Conservation (phyloP, 2,329 filamentous ascomycete genomes). For the Elsinoe necatrix region DNA sequence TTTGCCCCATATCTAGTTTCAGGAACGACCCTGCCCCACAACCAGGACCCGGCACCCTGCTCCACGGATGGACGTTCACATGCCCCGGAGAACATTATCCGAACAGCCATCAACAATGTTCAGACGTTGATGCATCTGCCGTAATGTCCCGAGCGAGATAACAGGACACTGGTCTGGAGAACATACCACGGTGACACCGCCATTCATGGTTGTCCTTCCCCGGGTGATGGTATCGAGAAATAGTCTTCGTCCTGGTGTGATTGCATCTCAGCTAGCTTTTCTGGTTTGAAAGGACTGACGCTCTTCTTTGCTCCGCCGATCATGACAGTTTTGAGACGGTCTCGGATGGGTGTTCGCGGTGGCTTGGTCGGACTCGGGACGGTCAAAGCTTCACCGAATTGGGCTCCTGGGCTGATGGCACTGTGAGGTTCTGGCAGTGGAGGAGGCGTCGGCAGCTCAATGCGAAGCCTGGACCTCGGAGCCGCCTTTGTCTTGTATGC, state of each 20-base stretch:
- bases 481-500: neutral
- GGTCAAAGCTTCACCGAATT: constrained; percentile 5
- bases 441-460: neutral
- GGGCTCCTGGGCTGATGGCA: neutral
- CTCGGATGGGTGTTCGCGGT: neutral
- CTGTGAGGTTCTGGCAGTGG: neutral
- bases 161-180: too few species aligned
- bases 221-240: neutral
- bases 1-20: neutral
- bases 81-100: neutral
- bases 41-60: neutral
- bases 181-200: neutral
- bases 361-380: constrained; percentile 1
- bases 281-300: neutral
- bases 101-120: neutral
- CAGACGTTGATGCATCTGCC: neutral
- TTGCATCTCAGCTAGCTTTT: neutral
- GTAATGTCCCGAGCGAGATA: too few species aligned
- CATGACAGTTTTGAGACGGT: neutral
- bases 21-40: neutral
- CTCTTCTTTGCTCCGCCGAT: neutral
- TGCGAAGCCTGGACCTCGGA: neutral
- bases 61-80: neutral
- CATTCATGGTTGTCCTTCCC: neutral
- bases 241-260: neutral